A percentile compares a stretch with the other conserved stretches of the same genome.
Conservation (phyloP, 192 early-diverging fungal genomes). For the Coemansia sp. region DNA sequence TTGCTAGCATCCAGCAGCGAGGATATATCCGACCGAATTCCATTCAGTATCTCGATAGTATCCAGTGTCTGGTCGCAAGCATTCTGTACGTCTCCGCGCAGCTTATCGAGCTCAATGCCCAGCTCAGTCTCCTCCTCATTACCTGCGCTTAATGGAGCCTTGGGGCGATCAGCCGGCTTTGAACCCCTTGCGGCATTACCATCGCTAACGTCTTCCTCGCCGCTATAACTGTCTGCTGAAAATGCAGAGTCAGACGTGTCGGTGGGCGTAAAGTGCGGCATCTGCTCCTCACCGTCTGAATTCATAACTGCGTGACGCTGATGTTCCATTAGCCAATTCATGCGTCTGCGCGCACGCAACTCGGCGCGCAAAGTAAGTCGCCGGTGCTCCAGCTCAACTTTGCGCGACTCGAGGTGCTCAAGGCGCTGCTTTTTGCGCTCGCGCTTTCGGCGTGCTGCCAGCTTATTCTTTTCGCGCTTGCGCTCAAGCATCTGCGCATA, state of each 20-base stretch:
- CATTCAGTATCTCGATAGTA: constrained; percentile 8
- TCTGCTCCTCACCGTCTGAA: not conserved
- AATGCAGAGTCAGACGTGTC: constrained; percentile 5
- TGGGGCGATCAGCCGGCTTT: not conserved
- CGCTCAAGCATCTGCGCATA: constrained; percentile 20
- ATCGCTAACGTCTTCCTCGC: not conserved
- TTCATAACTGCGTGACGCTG: not conserved
- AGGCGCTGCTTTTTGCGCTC: constrained; percentile 44
- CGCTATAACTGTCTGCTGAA: constrained; percentile 3
- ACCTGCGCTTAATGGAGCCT: not conserved
- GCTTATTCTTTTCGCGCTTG: constrained; percentile 41
- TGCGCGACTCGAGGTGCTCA: constrained; percentile 28
- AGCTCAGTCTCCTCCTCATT: not conserved
- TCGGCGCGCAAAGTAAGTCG: constrained; percentile 22
- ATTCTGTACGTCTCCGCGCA: constrained; percentile 10
- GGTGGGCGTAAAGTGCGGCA: constrained; percentile 2
- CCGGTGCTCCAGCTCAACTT: constrained; percentile 23
- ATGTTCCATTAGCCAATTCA: constrained; percentile 6
- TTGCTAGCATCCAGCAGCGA: not conserved
- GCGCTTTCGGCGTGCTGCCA: constrained; percentile 44
- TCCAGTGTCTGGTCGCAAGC: constrained; percentile 8
- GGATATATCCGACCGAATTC: constrained; percentile 6
- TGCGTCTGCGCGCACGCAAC: constrained; percentile 14
- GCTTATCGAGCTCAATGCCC: constrained; percentile 10
- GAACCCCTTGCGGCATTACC: not conserved